These are phyloP conservation scores for Gigaspora rosea DNA, from an alignment of 192 early-diverging fungal species.

Conservation along the genomic window DNA sequence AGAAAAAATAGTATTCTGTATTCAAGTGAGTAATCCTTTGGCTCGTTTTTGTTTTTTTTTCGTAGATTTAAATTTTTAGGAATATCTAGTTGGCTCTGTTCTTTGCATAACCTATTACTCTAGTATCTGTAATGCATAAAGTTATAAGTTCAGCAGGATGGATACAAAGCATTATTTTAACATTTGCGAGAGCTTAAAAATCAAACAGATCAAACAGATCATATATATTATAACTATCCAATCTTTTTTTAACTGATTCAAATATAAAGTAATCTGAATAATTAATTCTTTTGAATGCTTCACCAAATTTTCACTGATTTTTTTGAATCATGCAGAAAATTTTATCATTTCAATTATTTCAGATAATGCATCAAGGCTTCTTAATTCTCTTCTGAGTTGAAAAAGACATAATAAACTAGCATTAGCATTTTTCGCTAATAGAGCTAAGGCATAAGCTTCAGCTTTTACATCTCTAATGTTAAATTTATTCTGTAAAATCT, in stretches of 20 bases:
- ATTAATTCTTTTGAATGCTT: conserved; percentile 5
- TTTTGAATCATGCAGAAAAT: not conserved
- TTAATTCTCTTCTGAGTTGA: no score
- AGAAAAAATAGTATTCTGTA: conserved; percentile 27
- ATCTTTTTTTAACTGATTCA: conserved; percentile 23
- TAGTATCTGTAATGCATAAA: conserved; percentile 16
- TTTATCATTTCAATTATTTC: conserved; percentile 4
- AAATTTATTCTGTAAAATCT: no score
- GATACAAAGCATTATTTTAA: conserved; percentile 23
- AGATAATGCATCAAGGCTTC: conserved; percentile 9
- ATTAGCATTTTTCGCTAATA: no score
- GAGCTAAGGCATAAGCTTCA: no score
- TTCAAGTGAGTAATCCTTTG: not conserved
- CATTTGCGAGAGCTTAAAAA: no score
- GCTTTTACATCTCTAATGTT: no score
- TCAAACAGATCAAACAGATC: no score
- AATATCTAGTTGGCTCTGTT: not conserved
- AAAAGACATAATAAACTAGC: no score
- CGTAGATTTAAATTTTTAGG: not conserved
- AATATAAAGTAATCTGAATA: conserved; percentile 22
- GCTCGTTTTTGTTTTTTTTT: not conserved
- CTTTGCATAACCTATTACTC: conserved; percentile 10
- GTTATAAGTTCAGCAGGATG: conserved; percentile 19
- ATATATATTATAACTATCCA: conserved; percentile 21
- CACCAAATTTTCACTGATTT: not conserved